Base-by-base conservation (phyloP, 441 rosid species). In the Theobroma grandiflorum region DNA sequence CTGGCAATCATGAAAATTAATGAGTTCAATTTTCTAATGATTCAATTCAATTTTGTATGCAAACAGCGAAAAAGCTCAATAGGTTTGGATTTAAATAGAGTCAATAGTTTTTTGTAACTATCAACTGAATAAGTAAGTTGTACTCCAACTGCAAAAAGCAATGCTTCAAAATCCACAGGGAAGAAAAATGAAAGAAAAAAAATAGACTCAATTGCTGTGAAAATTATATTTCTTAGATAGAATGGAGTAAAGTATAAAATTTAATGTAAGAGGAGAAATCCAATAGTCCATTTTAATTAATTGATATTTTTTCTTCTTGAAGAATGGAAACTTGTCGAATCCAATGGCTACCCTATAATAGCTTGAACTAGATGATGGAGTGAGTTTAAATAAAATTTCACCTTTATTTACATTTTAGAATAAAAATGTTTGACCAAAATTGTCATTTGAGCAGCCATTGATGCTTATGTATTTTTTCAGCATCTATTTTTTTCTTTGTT, bases 351-450 rank as follows among this genome's bases (percentile, higher is more conserved):
- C 4, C 38, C 55, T 45, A 47, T 38, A 45, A 47, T 45, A 45
- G 57, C 40, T 69, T 26, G 4, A 69, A 69, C n/a, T 69, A 26
- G 57, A 69, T 69, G 73, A 14, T 69, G 57, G 10, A 68, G 42
- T 37, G 20, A 8, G 72, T 43, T 43, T 22, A 43, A 43, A 31
- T 42, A 43, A 22, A 31, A 31, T 71, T 50, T 50, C n/a, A 52
- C 45, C 61, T 33, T 50, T 26, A 26, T 35, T 72, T 16, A 37
- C 62, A 35, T 72, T 4, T 31, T 52, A 33, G 61, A 50, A 50
- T 50, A 22, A 31, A 31, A 8, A 71, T 40, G 73, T 1, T 4
- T 47, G 47, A 50, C 62, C 8, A 33, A 40, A 16, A 16, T 16
- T 71, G 55, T 35, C 45, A 50, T 50, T 47, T 52, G 75, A 20